Evolutionary conservation across 1,284 basidiomycete species (phyloP).

Genomic region (Leccinum ponderosum): DNA sequence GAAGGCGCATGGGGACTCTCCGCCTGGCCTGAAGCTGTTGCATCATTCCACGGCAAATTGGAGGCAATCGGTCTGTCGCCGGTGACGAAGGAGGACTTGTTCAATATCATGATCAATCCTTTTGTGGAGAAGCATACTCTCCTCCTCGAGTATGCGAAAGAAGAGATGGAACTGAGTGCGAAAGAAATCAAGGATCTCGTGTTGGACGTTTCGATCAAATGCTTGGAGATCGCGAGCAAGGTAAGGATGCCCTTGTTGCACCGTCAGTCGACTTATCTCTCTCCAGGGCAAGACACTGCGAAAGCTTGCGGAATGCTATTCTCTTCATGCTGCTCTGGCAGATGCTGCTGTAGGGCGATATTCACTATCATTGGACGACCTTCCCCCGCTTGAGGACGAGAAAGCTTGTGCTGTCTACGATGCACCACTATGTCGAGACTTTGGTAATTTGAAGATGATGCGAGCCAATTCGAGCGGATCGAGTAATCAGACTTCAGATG

Average conservation of each 20-base stretch:
- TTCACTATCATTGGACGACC: slow-evolving; percentile 49
- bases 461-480: slow-evolving; percentile 23
- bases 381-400: slow-evolving; percentile 52
- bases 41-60: slow-evolving; percentile 39
- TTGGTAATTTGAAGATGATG: slow-evolving; percentile 31
- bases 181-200: slow-evolving; percentile 47
- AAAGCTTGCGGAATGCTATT: slow-evolving; percentile 45
- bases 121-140: slow-evolving; percentile 60
- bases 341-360: slow-evolving; percentile 48
- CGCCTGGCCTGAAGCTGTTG: slow-evolving; percentile 34
- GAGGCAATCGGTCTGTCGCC: slow-evolving; percentile 54
- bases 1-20: slow-evolving; percentile 40
- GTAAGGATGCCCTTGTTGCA: slow-evolving; percentile 34
- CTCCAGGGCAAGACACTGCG: slow-evolving; percentile 62
- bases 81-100: slow-evolving; percentile 56
- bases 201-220: slow-evolving; percentile 53
- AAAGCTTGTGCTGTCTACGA: slow-evolving; percentile 43
- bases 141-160: slow-evolving; percentile 56
- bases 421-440: slow-evolving; percentile 54
- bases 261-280: slow-evolving; percentile 16
- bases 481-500: slow-evolving; percentile 12
- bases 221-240: slow-evolving; percentile 66
- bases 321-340: slow-evolving; percentile 43
- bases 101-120: slow-evolving; percentile 63
- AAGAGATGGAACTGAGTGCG: slow-evolving; percentile 42